A percentile compares a stretch with the other conserved stretches of the same genome.
Conservation (phyloP, 768 basidiomycete species). For the Psilocybe azurescens region DNA sequence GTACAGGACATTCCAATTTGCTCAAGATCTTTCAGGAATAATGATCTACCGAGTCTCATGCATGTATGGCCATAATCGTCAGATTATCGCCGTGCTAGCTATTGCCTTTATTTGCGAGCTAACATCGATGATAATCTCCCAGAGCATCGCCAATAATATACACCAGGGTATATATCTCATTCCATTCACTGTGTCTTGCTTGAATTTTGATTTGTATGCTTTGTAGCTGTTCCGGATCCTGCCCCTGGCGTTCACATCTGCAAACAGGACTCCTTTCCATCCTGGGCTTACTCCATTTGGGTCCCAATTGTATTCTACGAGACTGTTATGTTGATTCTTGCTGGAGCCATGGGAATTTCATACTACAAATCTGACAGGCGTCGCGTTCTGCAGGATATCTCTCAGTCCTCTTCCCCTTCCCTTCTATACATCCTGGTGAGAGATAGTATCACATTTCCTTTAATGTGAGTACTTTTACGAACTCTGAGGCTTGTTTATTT, state of each 20-base stretch:
- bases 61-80: constrained; percentile 18
- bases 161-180: constrained; percentile 2
- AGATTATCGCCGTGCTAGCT: constrained; percentile 9
- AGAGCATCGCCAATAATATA: constrained; percentile 6
- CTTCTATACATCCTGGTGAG: constrained; percentile 20
- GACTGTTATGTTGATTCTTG: constrained; percentile 10
- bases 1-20: neutral
- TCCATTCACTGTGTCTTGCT: neutral
- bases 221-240: constrained; percentile 14
- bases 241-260: constrained; percentile 17
- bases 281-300: constrained; percentile 9
- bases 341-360: constrained; percentile 6
- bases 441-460: constrained; percentile 22
- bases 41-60: constrained; percentile 21
- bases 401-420: neutral
- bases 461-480: constrained; percentile 9
- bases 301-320: constrained; percentile 16
- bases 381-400: neutral
- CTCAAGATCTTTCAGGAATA: constrained; percentile 4
- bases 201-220: neutral
- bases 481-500: neutral
- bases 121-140: constrained; percentile 9
- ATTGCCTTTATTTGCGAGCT: constrained; percentile 12
- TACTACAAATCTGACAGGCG: constrained; percentile 2
- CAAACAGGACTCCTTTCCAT: constrained; percentile 11